Evolutionary conservation across 805 yeast species (phyloP).

Genomic region (Wickerhamiella domercqiae): DNA sequence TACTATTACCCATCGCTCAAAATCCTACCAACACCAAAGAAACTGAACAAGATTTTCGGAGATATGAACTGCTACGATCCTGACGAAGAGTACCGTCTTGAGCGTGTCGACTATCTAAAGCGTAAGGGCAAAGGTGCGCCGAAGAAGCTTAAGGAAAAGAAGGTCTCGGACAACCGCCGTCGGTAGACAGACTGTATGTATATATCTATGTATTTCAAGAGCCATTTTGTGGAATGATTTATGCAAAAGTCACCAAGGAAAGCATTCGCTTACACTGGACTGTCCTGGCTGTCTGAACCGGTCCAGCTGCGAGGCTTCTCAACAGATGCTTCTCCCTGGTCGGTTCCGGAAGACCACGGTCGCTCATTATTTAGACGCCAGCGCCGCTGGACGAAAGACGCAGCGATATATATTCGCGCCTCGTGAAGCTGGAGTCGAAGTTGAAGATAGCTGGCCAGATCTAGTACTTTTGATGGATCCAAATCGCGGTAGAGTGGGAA

Average conservation of each 20-base stretch:
- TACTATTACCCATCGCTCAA: slow-evolving; percentile 22
- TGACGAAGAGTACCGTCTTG: slow-evolving; percentile 15
- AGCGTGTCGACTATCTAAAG: slow-evolving; percentile 16
- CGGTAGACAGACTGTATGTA: slow-evolving; percentile 3
- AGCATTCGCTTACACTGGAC: too few species aligned
- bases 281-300: too few species aligned
- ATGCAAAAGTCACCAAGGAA: too few species aligned
- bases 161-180: slow-evolving; percentile 15
- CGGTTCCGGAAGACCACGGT: too few species aligned
- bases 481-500: slow-evolving; percentile 66
- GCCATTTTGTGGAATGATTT: too few species aligned
- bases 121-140: slow-evolving; percentile 23
- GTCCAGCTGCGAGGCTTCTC: too few species aligned
- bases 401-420: slow-evolving; percentile 16
- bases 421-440: slow-evolving; percentile 20
- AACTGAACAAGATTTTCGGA: slow-evolving; percentile 13
- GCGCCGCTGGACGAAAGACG: slow-evolving; percentile 12
- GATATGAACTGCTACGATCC: slow-evolving; percentile 18
- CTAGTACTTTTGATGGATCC: slow-evolving; percentile 41
- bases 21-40: slow-evolving; percentile 15
- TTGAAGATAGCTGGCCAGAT: slow-evolving; percentile 21
- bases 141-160: slow-evolving; percentile 20
- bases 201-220: too few species aligned
- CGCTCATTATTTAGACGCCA: too few species aligned
- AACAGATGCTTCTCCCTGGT: too few species aligned